These are phyloP conservation scores for Xylaria sp. DNA, from an alignment of 2,329 filamentous ascomycete species.

Conservation along the genomic window DNA sequence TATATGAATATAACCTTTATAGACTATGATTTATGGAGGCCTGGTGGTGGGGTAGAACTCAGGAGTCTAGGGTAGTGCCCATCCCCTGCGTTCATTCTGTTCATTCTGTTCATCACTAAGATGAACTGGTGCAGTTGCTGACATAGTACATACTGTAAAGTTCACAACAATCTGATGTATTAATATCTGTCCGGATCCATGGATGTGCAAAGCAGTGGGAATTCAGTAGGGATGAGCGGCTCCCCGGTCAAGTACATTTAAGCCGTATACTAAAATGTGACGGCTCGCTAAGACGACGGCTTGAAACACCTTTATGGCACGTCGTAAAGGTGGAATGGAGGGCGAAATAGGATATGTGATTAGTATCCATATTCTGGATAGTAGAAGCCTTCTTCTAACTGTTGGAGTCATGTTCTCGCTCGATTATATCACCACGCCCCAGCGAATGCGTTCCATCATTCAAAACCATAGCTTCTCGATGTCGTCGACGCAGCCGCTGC, in stretches of 20 bases:
- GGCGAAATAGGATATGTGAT: background rate
- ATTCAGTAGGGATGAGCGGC: background rate
- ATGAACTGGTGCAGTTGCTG: background rate
- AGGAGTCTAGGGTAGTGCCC: background rate
- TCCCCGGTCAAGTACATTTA: background rate
- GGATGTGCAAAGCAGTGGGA: background rate
- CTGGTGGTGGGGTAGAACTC: background rate
- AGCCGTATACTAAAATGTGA: background rate
- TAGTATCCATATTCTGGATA: background rate
- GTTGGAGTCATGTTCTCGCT: conserved; percentile 64
- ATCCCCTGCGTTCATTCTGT: background rate
- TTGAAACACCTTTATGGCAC: background rate
- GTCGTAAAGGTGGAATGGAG: background rate
- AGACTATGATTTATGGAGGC: background rate
- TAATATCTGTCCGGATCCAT: background rate
- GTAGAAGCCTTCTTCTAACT: conserved; percentile 42
- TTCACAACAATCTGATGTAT: background rate
- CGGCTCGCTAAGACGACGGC: background rate
- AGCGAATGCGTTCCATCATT: conserved; percentile 85
- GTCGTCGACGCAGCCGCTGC: conserved; percentile 76
- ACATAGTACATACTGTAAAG: background rate
- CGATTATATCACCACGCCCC: conserved; percentile 81
- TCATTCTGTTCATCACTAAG: background rate
- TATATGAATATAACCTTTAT: background rate
- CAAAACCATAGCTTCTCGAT: conserved; percentile 90